These are phyloP conservation scores for Arachis stenosperma DNA, from an alignment of 306 rosid species.

Conservation along the genomic window DNA sequence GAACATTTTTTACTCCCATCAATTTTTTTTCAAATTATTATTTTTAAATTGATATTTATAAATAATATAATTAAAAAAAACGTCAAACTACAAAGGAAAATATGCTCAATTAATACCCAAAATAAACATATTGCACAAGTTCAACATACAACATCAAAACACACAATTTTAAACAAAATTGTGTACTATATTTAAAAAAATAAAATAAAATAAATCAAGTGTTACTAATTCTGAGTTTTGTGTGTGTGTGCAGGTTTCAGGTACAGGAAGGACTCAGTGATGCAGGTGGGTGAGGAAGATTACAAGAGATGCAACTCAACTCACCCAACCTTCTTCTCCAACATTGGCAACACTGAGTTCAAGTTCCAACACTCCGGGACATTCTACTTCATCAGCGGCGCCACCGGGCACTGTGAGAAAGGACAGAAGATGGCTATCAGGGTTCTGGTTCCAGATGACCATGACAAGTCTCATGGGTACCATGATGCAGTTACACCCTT, in stretches of 20 bases:
- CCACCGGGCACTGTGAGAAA: conserved; percentile 68
- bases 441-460: conserved; percentile 48
- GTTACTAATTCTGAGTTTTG: not conserved
- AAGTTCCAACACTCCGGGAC: conserved; percentile 55
- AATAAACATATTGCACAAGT: no score
- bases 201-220: no score
- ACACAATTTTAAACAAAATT: no score
- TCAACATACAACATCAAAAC: no score
- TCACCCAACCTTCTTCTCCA: conserved; percentile 75
- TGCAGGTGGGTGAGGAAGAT: conserved; percentile 70
- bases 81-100: no score
- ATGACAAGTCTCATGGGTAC: conserved; percentile 40
- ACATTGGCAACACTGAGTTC: conserved; percentile 61
- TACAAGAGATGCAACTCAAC: conserved; percentile 70
- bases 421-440: conserved; percentile 80
- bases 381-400: conserved; percentile 89
- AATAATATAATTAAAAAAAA: no score
- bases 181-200: no score
- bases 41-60: no score
- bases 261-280: conserved; percentile 84
- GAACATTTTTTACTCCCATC: no score
- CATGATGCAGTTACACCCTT: conserved; percentile 17
- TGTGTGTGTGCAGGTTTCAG: conserved; percentile 51
- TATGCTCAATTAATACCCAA: no score
- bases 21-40: no score